phyloP scores from a whole-genome alignment of 495 filamentous ascomycete genomes.

The Penicillium coffeae region DNA sequence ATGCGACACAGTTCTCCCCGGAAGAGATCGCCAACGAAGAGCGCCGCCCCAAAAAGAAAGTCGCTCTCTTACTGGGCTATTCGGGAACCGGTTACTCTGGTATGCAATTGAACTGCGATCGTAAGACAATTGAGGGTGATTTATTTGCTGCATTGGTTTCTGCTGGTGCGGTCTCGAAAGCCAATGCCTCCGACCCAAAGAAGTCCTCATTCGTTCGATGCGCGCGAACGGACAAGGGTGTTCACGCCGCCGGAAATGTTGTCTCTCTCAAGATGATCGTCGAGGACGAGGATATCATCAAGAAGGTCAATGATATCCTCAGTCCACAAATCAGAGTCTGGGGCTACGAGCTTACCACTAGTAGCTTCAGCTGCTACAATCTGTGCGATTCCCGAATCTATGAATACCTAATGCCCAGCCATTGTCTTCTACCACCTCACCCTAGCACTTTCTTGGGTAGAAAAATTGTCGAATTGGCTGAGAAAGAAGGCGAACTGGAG shows the following conservation, averaged over 20 bases:
- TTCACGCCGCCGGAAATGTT: conserved; percentile 94
- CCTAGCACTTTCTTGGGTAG: conserved; percentile 79
- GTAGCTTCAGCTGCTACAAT: conserved; percentile 86
- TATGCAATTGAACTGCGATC: conserved; percentile 72
- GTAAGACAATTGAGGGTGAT: conserved; percentile 97
- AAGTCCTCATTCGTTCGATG: conserved; percentile 93
- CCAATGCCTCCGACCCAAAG: conserved; percentile 92
- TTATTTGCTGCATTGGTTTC: conserved; percentile 85
- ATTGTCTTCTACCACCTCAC: conserved; percentile 87
- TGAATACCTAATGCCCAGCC: conserved; percentile 91
- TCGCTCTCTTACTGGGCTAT: conserved; percentile 91
- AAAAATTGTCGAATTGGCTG: conserved; percentile 67
- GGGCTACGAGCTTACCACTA: conserved; percentile 81
- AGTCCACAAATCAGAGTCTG: conserved; percentile 88
- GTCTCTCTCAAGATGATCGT: conserved; percentile 94
- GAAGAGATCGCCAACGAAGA: conserved; percentile 84
- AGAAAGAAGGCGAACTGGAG: conserved; percentile 66
- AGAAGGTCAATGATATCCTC: conserved; percentile 84
- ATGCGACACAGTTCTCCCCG: conserved; percentile 57
- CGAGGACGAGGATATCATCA: conserved; percentile 79
- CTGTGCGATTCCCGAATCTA: conserved; percentile 91
- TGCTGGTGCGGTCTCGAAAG: conserved; percentile 90
- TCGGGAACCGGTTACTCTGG: conserved; percentile 96
- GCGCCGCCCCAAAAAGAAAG: conserved; percentile 88
- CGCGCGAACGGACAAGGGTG: conserved; percentile 94